A percentile compares a stretch with the other conserved stretches of the same genome.
Evolutionary conservation across 1,284 basidiomycete genomes (phyloP).

Genomic region (Tilletia walkeri): DNA sequence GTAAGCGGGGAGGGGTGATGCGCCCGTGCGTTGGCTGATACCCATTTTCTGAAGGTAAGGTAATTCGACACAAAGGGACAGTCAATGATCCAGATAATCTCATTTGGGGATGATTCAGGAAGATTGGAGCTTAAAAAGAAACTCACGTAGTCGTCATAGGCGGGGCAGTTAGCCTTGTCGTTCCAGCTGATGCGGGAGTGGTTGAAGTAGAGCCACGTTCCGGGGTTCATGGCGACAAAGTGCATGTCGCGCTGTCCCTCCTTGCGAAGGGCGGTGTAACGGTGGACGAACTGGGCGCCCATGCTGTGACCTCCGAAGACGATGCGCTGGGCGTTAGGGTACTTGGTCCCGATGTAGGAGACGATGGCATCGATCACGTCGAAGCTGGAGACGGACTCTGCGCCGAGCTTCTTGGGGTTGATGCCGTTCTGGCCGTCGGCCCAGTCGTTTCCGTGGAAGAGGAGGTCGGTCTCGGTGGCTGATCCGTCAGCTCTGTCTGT

Average conservation of each 20-base stretch:
- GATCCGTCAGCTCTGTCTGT: neutral
- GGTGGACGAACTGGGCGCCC: slow-evolving; percentile 16
- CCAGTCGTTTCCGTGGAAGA: slow-evolving; percentile 14
- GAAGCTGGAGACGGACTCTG: neutral
- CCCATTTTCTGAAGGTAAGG: neutral
- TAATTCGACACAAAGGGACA: neutral
- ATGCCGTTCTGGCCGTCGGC: slow-evolving; percentile 7
- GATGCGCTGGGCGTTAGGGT: slow-evolving; percentile 18
- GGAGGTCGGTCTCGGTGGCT: slow-evolving; percentile 10
- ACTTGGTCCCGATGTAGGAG: neutral
- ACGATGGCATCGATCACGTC: slow-evolving; percentile 14
- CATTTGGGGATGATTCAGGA: too few species aligned
- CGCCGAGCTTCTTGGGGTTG: slow-evolving; percentile 14
- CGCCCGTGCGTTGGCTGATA: slow-evolving; percentile 2
- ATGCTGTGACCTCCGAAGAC: slow-evolving; percentile 15
- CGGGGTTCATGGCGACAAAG: slow-evolving; percentile 10
- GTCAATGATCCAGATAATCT: too few species aligned
- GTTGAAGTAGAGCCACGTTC: slow-evolving; percentile 13
- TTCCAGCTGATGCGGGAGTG: neutral
- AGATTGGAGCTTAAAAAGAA: too few species aligned
- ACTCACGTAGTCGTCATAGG: slow-evolving; percentile 9
- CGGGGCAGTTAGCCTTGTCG: slow-evolving; percentile 5
- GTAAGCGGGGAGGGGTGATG: neutral
- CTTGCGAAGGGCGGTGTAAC: neutral
- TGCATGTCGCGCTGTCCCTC: neutral